phyloP scores from a whole-genome alignment of 2,329 filamentous ascomycete genomes.

The Fusarium sp. region DNA sequence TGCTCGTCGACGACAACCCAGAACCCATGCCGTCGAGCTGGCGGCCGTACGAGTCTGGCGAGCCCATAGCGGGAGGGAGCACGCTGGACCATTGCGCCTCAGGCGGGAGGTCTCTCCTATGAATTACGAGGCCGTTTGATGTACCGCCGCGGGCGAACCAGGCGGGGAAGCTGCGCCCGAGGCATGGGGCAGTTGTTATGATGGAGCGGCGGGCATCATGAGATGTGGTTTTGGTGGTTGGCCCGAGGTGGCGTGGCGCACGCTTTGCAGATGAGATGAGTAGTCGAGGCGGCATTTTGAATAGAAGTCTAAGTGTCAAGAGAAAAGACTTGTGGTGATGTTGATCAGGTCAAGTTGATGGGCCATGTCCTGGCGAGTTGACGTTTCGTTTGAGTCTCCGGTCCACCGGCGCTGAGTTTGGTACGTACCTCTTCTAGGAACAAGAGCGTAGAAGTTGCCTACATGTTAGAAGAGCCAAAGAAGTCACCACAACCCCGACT shows the following conservation, averaged over 20 bases:
- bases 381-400: background rate
- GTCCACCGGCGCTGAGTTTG: background rate
- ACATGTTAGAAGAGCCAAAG: background rate
- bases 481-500: background rate
- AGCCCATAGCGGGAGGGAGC: conserved; percentile 71
- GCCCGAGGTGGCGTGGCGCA: background rate
- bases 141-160: conserved; percentile 71
- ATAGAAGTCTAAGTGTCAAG: background rate
- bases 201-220: conserved; percentile 13
- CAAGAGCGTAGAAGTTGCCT: background rate
- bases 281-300: conserved; percentile 3
- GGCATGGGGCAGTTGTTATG: conserved; percentile 1
- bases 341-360: background rate
- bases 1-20: conserved; percentile 76
- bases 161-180: conserved; percentile 51
- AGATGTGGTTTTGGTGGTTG: background rate
- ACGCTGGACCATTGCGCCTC: conserved; percentile 58
- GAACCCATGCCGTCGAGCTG: conserved; percentile 80
- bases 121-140: conserved; percentile 72
- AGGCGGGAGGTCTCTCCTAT: conserved; percentile 51
- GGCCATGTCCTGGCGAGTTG: background rate
- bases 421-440: background rate
- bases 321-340: background rate
- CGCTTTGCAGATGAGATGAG: background rate
- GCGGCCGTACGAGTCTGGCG: conserved; percentile 73